phyloP scores from a whole-genome alignment of 2,329 filamentous ascomycete species.

The Fusarium nygamai region DNA sequence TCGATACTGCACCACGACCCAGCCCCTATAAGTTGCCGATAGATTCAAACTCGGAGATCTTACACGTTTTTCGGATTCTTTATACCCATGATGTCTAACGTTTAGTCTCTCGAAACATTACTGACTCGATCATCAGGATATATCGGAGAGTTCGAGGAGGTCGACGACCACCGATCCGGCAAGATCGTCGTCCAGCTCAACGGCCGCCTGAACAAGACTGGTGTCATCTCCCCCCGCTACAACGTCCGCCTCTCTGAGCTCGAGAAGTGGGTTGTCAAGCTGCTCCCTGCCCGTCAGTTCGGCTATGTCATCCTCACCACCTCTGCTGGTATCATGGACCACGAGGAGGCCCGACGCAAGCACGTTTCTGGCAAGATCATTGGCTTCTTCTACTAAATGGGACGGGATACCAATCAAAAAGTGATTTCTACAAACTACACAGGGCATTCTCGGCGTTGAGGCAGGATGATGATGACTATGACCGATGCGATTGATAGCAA shows the following conservation, averaged over 20 bases:
- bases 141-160: constrained; percentile 99
- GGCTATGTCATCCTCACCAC: constrained; percentile 99
- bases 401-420: constrained; percentile 44
- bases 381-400: constrained; percentile 95
- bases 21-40: constrained; percentile 99
- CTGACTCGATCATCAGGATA: constrained; percentile 78
- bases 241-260: constrained; percentile 97
- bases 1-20: constrained; percentile 81
- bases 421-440: constrained; percentile 32
- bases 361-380: constrained; percentile 99
- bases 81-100: constrained; percentile 78
- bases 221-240: constrained; percentile 99
- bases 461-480: constrained; percentile 49
- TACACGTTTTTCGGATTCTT: constrained; percentile 88
- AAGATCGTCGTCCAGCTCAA: constrained; percentile 99
- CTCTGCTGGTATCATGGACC: constrained; percentile 99
- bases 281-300: constrained; percentile 99
- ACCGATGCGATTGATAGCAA: constrained; percentile 49
- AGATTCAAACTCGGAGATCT: constrained; percentile 89
- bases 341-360: constrained; percentile 99
- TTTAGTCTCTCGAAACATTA: constrained; percentile 95
- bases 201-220: constrained; percentile 98
- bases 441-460: constrained; percentile 52
- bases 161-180: constrained; percentile 99
- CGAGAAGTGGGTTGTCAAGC: constrained; percentile 99